These are phyloP conservation scores for Neonectria ditissima DNA, from an alignment of 2,329 filamentous ascomycete species.

Conservation along the genomic window DNA sequence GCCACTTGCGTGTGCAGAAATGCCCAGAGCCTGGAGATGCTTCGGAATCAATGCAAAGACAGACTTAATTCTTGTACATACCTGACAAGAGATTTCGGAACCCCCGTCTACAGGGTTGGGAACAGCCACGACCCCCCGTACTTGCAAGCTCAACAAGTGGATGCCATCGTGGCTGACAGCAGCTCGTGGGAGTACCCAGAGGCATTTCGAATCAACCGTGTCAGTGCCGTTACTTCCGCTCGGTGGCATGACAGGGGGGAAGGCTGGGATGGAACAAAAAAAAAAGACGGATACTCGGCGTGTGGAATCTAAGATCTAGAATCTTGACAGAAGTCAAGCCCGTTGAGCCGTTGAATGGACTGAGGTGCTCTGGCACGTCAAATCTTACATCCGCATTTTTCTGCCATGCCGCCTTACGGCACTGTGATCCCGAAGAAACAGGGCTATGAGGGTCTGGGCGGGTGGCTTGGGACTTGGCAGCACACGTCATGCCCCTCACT, in stretches of 20 bases:
- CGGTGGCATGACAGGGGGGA: conserved; percentile 10
- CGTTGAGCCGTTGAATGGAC: background rate
- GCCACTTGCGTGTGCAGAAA: background rate
- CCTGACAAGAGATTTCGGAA: background rate
- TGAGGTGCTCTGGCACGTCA: conserved; percentile 3
- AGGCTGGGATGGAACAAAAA: background rate
- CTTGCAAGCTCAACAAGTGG: conserved; percentile 13
- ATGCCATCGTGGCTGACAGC: conserved; percentile 5
- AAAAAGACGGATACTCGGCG: background rate
- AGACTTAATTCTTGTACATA: conserved; percentile 11
- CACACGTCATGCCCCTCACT: conserved; percentile 48
- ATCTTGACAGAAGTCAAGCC: background rate
- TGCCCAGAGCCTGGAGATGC: background rate
- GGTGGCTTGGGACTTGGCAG: conserved; percentile 48
- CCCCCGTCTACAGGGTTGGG: conserved; percentile 12
- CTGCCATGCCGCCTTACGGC: conserved; percentile 21
- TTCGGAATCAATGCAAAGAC: conserved; percentile 7
- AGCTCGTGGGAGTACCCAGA: background rate
- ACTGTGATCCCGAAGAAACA: conserved; percentile 42
- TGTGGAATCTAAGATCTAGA: background rate
- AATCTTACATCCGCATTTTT: conserved; percentile 10
- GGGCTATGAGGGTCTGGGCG: conserved; percentile 44
- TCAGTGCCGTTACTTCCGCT: background rate
- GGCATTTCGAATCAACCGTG: conserved; percentile 1
- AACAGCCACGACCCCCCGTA: conserved; percentile 10